Percentiles rank a stretch among this genome's conserved stretches.
phyloP scores from a whole-genome alignment of 257 asterid genomes.

The Misopates orontium region DNA sequence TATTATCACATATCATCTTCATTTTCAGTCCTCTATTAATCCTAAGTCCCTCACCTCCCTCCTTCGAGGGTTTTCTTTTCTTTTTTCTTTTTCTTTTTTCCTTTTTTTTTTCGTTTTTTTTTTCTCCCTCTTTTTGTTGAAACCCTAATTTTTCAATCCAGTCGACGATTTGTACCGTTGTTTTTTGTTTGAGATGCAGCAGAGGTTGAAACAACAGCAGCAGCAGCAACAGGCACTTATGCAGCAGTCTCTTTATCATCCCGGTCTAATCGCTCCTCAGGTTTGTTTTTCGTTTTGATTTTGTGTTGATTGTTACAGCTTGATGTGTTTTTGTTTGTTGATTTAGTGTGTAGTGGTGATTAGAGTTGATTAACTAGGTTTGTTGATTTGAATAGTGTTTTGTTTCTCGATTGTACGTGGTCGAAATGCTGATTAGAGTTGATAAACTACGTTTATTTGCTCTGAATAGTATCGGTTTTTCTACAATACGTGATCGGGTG shows the following conservation, averaged over 20 bases:
- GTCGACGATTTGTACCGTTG: neutral
- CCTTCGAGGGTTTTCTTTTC: neutral
- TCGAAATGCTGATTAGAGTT: too few species aligned
- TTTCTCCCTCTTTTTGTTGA: neutral
- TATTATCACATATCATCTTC: neutral
- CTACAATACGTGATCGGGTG: neutral
- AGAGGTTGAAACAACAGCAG: constrained; percentile 68
- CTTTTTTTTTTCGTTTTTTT: constrained; percentile 3
- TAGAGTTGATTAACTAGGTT: neutral
- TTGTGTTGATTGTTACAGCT: neutral
- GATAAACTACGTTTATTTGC: too few species aligned
- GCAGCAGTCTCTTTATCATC: constrained; percentile 86
- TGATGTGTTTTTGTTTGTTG: too few species aligned
- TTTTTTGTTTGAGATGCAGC: constrained; percentile 45
- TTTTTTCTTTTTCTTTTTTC: neutral
- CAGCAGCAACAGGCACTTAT: constrained; percentile 71
- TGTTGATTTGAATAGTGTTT: too few species aligned
- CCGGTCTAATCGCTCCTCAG: constrained; percentile 73
- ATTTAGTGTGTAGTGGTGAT: too few species aligned
- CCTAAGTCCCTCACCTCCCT: neutral
- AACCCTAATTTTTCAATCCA: neutral
- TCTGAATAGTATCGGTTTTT: neutral
- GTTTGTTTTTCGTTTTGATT: constrained; percentile 26
- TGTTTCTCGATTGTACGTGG: too few species aligned
- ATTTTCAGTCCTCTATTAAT: neutral